A percentile compares a stretch with the other conserved stretches of the same genome.
Conservation (phyloP, 2,329 filamentous ascomycete species). For the Ophiobolus disseminans region DNA sequence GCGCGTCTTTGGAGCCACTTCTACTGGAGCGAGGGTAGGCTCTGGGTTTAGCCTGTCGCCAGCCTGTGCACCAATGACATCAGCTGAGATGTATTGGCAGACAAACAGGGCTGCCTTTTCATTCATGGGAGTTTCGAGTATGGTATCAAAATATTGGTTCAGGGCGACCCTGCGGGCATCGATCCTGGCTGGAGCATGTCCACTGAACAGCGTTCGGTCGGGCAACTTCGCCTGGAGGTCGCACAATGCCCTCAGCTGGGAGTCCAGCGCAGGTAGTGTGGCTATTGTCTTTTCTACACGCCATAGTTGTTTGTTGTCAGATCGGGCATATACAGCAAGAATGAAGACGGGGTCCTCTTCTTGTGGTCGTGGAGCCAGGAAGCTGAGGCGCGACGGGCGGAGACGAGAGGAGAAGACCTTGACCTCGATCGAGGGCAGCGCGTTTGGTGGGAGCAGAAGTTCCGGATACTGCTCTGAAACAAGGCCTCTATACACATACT, state of each 20-base stretch:
- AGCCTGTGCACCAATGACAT: constrained; percentile 66
- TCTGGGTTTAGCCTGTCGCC: constrained; percentile 65
- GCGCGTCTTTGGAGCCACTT: constrained; percentile 59
- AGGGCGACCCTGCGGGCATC: constrained; percentile 83
- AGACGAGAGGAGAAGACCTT: constrained; percentile 93
- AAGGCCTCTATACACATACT: constrained; percentile 75
- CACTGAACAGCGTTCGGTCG: constrained; percentile 84
- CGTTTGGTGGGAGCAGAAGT: constrained; percentile 84
- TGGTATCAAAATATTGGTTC: constrained; percentile 82
- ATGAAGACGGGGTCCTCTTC: constrained; percentile 97
- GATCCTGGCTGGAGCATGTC: constrained; percentile 91
- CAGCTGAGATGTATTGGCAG: constrained; percentile 82
- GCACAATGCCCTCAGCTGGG: constrained; percentile 76
- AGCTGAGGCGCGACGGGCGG: constrained; percentile 86
- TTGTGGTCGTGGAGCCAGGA: constrained; percentile 77
- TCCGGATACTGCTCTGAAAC: constrained; percentile 87
- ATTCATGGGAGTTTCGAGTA: constrained; percentile 83
- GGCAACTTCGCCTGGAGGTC: constrained; percentile 78
- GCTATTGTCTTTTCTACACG: constrained; percentile 89
- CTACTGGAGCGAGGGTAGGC: constrained; percentile 52
- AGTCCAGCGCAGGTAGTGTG: constrained; percentile 81
- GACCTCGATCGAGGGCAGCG: constrained; percentile 82
- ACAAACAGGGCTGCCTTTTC: constrained; percentile 78
- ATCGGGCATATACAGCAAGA: constrained; percentile 80
- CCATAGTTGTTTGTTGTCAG: constrained; percentile 82